Evolutionary conservation across 768 basidiomycete genomes (phyloP), one percentile per base, ranked within the genome.

Genomic region (Collybia sordida): DNA sequence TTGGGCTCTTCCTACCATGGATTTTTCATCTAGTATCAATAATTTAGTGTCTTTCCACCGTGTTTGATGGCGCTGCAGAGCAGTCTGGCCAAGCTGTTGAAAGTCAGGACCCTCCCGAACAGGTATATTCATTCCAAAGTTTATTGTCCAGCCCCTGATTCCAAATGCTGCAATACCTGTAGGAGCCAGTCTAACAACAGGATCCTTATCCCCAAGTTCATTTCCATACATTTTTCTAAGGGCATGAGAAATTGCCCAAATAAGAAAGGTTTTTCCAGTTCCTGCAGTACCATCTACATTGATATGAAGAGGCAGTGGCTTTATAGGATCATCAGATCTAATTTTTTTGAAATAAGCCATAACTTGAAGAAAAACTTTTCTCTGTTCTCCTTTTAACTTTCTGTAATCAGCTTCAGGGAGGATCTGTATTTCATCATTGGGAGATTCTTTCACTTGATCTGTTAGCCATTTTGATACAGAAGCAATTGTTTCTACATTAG

Each of bases 281-380:
- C 64, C 64, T n/a, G 63, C 61, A n/a, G 62, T 61, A 5, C 59
- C 63, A 54, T 65, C 63, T 14, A 64, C 51, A 49, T 66, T 63
- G 42, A 64, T 51, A 17, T 25, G 21, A 18, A 51, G 23, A 3
- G 44, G 43, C 22, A 42, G 37, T 40, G 50, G 50, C 19, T 51
- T 51, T 12, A n/a, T 34, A 39, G 23, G 22, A 19, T 25, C 50
- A 46, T 42, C 28, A 42, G 39, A 22, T 41, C 22, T 39, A n/a
- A 52, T 17, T 40, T 47, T 52, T 36, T 52, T 52, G 23, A 47
- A 52, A 18, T 52, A 47, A 31, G 51, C 40, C 51, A 52, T 52
- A 17, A 47, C 51, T 15, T 52, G 45, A 36, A 52, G 50, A 25
- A 51, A 51, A 25, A 51, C 50, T 28, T 31, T 23, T 46, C 18